phyloP scores from a whole-genome alignment of 1,139 yeast species.

The Lodderomyces pseudojiufengensis region DNA sequence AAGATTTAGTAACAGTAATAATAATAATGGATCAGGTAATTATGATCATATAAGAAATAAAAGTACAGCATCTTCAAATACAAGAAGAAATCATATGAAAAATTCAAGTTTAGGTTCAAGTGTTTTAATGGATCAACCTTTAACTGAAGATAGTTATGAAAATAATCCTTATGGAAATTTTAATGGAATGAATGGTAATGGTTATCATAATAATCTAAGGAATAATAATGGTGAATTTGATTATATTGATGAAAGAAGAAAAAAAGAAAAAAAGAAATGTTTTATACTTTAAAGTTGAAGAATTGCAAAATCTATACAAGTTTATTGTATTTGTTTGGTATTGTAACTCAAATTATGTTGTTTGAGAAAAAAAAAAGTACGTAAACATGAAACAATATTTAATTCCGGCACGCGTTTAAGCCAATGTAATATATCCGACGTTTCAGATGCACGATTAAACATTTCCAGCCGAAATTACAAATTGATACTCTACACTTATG shows the following conservation, averaged over 20 bases:
- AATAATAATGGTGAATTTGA: constrained; percentile 43
- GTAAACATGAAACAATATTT: too few relatives aligned
- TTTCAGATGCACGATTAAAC: too few relatives aligned
- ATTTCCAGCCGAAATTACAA: too few relatives aligned
- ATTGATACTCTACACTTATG: too few relatives aligned
- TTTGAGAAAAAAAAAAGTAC: too few relatives aligned
- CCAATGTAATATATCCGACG: too few relatives aligned
- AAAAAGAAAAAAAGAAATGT: constrained; percentile 20
- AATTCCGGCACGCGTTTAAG: too few relatives aligned
- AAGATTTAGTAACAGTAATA: constrained; percentile 17
- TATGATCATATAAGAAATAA: constrained; percentile 24
- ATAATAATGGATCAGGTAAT: constrained; percentile 7
- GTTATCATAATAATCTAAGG: constrained; percentile 15
- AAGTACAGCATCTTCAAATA: constrained; percentile 18
- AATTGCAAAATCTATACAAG: too few relatives aligned
- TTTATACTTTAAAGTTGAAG: constrained; percentile 35
- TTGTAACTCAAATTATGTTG: too few relatives aligned
- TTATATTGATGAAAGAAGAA: constrained; percentile 31
- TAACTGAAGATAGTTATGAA: constrained; percentile 31
- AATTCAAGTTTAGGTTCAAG: constrained; percentile 37
- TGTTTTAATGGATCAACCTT: constrained; percentile 37
- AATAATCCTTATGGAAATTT: constrained; percentile 33
- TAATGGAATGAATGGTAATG: constrained; percentile 13
- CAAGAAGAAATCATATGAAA: constrained; percentile 34
- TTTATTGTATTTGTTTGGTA: too few relatives aligned